Evolutionary conservation across 305 asterid genomes (phyloP), one percentile per base, ranked within the genome.

Genomic region (Fraxinus baroniana): DNA sequence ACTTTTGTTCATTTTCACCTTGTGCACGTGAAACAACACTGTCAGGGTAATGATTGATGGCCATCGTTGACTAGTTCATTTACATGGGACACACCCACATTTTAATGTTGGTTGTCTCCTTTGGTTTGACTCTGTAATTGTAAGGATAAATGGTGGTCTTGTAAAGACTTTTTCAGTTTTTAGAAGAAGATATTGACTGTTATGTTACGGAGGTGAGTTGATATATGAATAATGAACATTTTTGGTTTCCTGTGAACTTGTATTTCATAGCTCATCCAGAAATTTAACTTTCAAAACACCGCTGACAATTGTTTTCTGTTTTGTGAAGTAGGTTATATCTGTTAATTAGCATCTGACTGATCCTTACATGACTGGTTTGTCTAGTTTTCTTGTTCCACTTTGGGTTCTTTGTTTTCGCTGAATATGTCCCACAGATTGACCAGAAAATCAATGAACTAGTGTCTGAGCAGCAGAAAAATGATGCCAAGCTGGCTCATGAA

Each of bases 381-480:
- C 62, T 22, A 44, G 32, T 35, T 60, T 44, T 81, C 55, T 76
- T 77, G 78, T 74, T 49, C 86, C 82, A 76, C 64, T 71, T 71
- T 84, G 75, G 60, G 84, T 78, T 66, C 22, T 86, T 80, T 86
- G 97, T 90, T 91, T 94, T 89, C 89, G 44, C 97, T 96, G 86
- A 94, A 87, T 91, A 77, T 84, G 84, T 83, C 93, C 78, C 82
- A 97, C 99, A 88, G 91, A 95, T 91, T 79, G 98, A 97, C 85
- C 97, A 93, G 91, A 88, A 90, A 90, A 97, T 97, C 87, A 93
- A 90, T 86, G 95, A 93, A 89, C 91, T 97, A 79, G 92, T 97
- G 84, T 89, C 97, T 81, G 99, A 97, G 92, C 98, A 94, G 89
- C 98, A 97, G 89, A 97, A 94, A 85, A 93, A 89, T 84, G 98